Evolutionary conservation across 495 filamentous ascomycete genomes (phyloP).

Genomic region (Letharia columbiana): DNA sequence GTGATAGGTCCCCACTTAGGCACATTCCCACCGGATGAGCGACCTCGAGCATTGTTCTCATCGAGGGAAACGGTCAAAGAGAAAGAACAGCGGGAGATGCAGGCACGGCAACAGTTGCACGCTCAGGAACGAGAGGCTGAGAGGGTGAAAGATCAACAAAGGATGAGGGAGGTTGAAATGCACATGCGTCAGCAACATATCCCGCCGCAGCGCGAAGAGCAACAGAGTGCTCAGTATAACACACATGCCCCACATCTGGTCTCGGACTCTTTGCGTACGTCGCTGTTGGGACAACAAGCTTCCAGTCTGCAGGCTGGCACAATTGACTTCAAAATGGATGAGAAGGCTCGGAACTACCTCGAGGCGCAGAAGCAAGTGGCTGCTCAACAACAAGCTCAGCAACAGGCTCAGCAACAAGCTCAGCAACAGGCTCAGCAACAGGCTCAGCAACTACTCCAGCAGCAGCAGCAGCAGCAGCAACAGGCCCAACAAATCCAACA

Average conservation of each 20-base stretch:
- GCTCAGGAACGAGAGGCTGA: constrained; percentile 11
- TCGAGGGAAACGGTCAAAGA: constrained; percentile 11
- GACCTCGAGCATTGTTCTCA: constrained; percentile 9
- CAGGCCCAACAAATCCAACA: constrained; percentile 19
- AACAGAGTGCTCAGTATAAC: constrained; percentile 34
- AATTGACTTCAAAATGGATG: constrained; percentile 8
- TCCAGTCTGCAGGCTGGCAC: constrained; percentile 6
- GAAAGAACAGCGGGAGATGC: constrained; percentile 32
- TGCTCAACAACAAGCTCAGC: constrained; percentile 28
- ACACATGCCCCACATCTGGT: constrained; percentile 33
- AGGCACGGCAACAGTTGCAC: constrained; percentile 15
- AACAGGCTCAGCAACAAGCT: constrained; percentile 31
- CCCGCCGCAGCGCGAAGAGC: constrained; percentile 21
- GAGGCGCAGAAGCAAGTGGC: constrained; percentile 26
- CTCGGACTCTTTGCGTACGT: constrained; percentile 27
- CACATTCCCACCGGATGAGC: constrained; percentile 19
- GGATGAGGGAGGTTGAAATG: constrained; percentile 3
- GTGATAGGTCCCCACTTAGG: constrained; percentile 20
- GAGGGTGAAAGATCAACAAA: constrained; percentile 3
- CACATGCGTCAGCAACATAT: constrained; percentile 15
- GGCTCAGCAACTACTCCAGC: constrained; percentile 31
- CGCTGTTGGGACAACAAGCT: constrained; percentile 24
- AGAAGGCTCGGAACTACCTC: constrained; percentile 17
- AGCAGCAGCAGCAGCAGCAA: constrained; percentile 33
- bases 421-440: constrained; percentile 28